phyloP scores from a whole-genome alignment of 108 stramenopile species.

The Skeletonema menzelii region DNA sequence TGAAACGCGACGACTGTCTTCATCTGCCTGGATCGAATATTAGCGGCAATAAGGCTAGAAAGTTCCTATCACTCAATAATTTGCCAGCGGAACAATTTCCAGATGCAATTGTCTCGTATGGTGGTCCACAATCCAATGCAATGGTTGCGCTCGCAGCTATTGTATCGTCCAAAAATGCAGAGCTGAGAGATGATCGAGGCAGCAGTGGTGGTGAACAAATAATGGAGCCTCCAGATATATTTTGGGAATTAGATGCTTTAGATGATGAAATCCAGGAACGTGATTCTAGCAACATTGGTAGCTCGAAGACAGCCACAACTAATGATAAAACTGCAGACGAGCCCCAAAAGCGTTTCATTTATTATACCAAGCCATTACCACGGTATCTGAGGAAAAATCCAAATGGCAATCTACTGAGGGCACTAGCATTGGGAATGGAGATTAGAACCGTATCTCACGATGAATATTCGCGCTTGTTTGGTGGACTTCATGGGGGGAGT shows the following conservation, averaged over 20 bases:
- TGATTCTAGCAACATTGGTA: background rate
- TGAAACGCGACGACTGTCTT: conserved; percentile 80
- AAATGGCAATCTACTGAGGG: conserved; percentile 84
- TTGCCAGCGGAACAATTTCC: conserved; percentile 64
- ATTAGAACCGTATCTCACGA: conserved; percentile 68
- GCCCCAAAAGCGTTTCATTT: conserved; percentile 69
- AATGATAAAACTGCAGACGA: background rate
- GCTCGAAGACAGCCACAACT: background rate
- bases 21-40: conserved; percentile 64
- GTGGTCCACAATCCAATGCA: conserved; percentile 92
- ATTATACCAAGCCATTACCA: conserved; percentile 90
- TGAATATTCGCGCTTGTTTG: conserved; percentile 74
- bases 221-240: background rate
- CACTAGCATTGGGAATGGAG: conserved; percentile 82
- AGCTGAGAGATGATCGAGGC: conserved; percentile 6
- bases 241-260: conserved; percentile 26
- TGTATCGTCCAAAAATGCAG: conserved; percentile 67
- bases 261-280: conserved; percentile 21
- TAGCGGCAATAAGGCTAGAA: conserved; percentile 87
- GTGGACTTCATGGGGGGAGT: conserved; percentile 64
- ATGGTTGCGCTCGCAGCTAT: conserved; percentile 92
- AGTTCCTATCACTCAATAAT: conserved; percentile 67
- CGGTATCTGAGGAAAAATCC: conserved; percentile 81
- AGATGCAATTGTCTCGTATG: conserved; percentile 80
- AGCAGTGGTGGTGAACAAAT: conserved; percentile 4